Percentiles rank a stretch among this genome's conserved stretches.
Conservation (phyloP, 2,329 filamentous ascomycete species). For the Lachnellula hyalina region DNA sequence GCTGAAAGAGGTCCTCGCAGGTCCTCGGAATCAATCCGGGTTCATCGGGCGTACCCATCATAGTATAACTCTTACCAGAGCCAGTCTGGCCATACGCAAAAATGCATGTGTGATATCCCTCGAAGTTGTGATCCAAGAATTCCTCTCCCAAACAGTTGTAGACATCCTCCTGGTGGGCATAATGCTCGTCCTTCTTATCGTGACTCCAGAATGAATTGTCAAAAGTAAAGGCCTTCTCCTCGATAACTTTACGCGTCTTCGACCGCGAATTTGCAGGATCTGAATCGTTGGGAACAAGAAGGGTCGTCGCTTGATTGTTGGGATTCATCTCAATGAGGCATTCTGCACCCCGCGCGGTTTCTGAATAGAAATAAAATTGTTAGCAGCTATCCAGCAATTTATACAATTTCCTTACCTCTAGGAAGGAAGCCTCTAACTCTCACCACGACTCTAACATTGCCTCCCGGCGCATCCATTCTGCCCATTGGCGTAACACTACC, state of each 20-base stretch:
- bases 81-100: constrained; percentile 98
- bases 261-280: constrained; percentile 50
- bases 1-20: constrained; percentile 91
- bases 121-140: constrained; percentile 98
- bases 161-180: constrained; percentile 86
- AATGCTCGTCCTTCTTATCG: constrained; percentile 70
- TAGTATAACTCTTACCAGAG: constrained; percentile 96
- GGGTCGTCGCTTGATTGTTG: constrained; percentile 73
- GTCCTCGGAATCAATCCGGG: constrained; percentile 91
- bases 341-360: constrained; percentile 71
- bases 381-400: constrained; percentile 10
- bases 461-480: constrained; percentile 53
- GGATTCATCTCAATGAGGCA: constrained; percentile 94
- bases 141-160: constrained; percentile 94
- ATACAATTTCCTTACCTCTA: constrained; percentile 51
- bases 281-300: constrained; percentile 61
- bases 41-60: constrained; percentile 84
- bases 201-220: constrained; percentile 99
- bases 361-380: constrained; percentile 41
- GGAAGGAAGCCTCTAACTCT: constrained; percentile 74
- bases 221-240: constrained; percentile 91
- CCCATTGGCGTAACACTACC: constrained; percentile 53
- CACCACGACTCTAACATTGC: constrained; percentile 79
- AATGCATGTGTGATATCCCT: constrained; percentile 98
- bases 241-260: constrained; percentile 67